Conservation (phyloP, 1,284 basidiomycete genomes). For the Ganoderma sinense region DNA sequence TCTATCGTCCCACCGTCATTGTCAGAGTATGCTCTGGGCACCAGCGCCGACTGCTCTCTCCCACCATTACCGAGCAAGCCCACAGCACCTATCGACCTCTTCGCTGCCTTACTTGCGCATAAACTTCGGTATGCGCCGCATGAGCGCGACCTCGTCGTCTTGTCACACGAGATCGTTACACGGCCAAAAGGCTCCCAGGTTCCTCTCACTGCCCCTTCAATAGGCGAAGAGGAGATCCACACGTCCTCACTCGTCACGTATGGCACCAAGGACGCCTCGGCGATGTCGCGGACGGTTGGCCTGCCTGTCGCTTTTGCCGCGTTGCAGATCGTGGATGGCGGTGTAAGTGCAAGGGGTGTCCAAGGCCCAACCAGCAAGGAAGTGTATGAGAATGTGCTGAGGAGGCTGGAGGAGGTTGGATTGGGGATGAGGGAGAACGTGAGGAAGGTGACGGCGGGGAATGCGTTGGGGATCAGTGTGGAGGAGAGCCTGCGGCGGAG, state of each 20-base stretch:
- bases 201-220: conserved; percentile 15
- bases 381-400: conserved; percentile 70
- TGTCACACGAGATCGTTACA: conserved; percentile 84
- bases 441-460: conserved; percentile 17
- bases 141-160: conserved; percentile 89
- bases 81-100: conserved; percentile 76
- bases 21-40: conserved; percentile 9
- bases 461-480: conserved; percentile 16
- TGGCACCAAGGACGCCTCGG: conserved; percentile 71
- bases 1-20: conserved; percentile 48
- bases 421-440: conserved; percentile 71
- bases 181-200: conserved; percentile 26
- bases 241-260: conserved; percentile 81
- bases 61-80: conserved; percentile 55
- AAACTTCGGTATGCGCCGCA: conserved; percentile 76
- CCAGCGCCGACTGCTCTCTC: conserved; percentile 33
- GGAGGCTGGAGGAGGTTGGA: conserved; percentile 66
- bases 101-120: conserved; percentile 79
- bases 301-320: conserved; percentile 37
- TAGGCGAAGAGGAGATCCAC: conserved; percentile 61
- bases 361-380: conserved; percentile 66
- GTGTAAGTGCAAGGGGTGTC: conserved; percentile 68
- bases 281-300: conserved; percentile 93
- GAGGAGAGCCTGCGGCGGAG: conserved; percentile 21
- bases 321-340: conserved; percentile 58